Conservation (phyloP, 2,329 filamentous ascomycete genomes). For the Aspergillus neoniger region DNA sequence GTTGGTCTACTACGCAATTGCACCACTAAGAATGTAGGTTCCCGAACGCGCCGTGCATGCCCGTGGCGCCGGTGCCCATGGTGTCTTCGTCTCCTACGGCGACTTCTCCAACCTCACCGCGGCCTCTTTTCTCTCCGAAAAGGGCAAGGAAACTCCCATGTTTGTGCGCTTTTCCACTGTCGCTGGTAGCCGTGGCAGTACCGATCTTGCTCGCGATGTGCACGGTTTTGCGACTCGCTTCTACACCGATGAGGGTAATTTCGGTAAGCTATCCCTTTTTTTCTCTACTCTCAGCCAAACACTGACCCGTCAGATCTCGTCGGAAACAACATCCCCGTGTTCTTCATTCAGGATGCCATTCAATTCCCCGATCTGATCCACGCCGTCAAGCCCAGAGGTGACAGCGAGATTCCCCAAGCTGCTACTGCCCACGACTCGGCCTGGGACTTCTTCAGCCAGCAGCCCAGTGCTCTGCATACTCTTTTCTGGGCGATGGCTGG, state of each 20-base stretch:
- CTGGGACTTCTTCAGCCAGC: slow-evolving; percentile 46
- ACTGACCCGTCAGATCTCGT: slow-evolving; percentile 31
- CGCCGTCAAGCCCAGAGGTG: slow-evolving; percentile 44
- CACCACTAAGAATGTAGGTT: slow-evolving; percentile 41
- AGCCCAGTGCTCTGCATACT: slow-evolving; percentile 51
- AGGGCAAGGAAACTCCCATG: slow-evolving; percentile 63
- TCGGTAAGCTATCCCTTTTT: slow-evolving; percentile 30
- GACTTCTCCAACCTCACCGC: slow-evolving; percentile 69
- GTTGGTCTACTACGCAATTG: background rate
- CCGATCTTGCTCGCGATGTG: slow-evolving; percentile 71
- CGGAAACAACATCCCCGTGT: slow-evolving; percentile 44
- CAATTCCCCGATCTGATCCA: slow-evolving; percentile 45
- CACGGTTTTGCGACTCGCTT: slow-evolving; percentile 71
- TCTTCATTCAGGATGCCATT: slow-evolving; percentile 46
- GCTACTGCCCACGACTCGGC: slow-evolving; percentile 55
- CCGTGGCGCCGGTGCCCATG: slow-evolving; percentile 67
- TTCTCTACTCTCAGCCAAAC: background rate
- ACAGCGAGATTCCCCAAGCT: slow-evolving; percentile 54
- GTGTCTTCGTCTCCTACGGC: slow-evolving; percentile 67
- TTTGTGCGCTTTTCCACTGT: slow-evolving; percentile 77
- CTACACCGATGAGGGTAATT: slow-evolving; percentile 74
- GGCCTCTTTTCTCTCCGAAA: slow-evolving; percentile 61
- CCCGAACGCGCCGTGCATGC: slow-evolving; percentile 70
- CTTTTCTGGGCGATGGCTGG: slow-evolving; percentile 46
- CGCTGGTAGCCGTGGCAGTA: slow-evolving; percentile 66